phyloP scores from a whole-genome alignment of 805 yeast genomes.

The Aciculoconidium aculeatum region DNA sequence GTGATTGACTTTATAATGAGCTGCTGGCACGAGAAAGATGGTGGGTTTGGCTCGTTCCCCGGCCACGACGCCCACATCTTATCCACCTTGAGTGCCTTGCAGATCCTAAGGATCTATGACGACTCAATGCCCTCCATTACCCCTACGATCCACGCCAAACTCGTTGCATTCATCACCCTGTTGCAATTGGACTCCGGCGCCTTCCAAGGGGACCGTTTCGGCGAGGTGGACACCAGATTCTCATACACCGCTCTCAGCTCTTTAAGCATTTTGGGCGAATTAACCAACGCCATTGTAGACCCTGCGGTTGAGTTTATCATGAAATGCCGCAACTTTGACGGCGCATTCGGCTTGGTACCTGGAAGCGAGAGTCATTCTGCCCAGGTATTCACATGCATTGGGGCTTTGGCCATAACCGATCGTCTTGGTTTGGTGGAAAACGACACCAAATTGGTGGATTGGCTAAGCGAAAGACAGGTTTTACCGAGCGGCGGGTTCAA shows the following conservation, averaged over 20 bases:
- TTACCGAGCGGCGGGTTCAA: constrained; percentile 79
- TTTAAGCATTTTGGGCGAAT: constrained; percentile 59
- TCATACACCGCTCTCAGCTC: constrained; percentile 77
- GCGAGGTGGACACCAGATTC: constrained; percentile 90
- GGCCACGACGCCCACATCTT: constrained; percentile 84
- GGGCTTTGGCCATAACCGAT: constrained; percentile 64
- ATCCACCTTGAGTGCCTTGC: constrained; percentile 82
- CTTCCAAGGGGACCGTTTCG: constrained; percentile 84
- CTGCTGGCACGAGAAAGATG: constrained; percentile 54
- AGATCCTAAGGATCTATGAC: constrained; percentile 64
- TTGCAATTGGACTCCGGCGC: constrained; percentile 63
- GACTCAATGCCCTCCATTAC: constrained; percentile 41
- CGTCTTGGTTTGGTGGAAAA: constrained; percentile 44
- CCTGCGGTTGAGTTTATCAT: constrained; percentile 63
- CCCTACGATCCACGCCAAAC: constrained; percentile 23
- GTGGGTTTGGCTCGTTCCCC: constrained; percentile 90
- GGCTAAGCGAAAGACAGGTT: constrained; percentile 91
- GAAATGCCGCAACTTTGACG: constrained; percentile 84
- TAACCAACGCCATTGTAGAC: constrained; percentile 49
- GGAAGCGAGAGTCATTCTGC: constrained; percentile 97
- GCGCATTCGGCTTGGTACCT: constrained; percentile 90
- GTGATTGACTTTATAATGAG: constrained; percentile 62
- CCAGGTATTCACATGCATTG: constrained; percentile 82
- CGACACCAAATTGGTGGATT: constrained; percentile 56
- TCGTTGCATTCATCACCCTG: constrained; percentile 27